Evolutionary conservation across 768 basidiomycete species (phyloP).

Genomic region (Candolleomyces aberdarensis): DNA sequence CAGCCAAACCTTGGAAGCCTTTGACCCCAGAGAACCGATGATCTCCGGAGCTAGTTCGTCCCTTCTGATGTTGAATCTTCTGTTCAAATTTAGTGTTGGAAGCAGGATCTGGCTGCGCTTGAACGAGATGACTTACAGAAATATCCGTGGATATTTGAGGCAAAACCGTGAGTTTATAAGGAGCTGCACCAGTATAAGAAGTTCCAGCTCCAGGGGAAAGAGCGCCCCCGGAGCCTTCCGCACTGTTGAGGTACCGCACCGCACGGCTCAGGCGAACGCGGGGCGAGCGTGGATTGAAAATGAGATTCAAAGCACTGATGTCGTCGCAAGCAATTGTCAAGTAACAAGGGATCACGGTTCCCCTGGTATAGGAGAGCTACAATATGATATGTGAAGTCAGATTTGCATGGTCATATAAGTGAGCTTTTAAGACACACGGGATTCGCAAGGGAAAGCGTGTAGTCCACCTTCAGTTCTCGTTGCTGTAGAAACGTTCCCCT

Average conservation of each 20-base stretch:
- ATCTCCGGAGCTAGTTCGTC: too few relatives aligned
- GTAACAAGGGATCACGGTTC: slow-evolving; percentile 27
- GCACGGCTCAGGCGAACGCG: slow-evolving; percentile 17
- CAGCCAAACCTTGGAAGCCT: neutral
- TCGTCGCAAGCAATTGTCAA: slow-evolving; percentile 21
- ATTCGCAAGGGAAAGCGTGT: slow-evolving; percentile 23
- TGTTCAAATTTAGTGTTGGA: too few relatives aligned
- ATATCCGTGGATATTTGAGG: neutral
- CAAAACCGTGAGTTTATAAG: neutral
- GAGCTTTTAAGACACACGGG: slow-evolving; percentile 16
- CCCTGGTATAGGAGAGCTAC: slow-evolving; percentile 29
- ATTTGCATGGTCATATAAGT: neutral
- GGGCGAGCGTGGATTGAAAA: slow-evolving; percentile 17
- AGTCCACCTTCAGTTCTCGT: neutral
- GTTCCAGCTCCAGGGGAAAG: neutral
- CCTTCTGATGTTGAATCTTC: too few relatives aligned
- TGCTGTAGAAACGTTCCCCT: neutral
- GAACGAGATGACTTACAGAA: too few relatives aligned
- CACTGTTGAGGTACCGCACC: slow-evolving; percentile 10
- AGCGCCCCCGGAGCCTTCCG: neutral
- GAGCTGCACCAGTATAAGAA: neutral
- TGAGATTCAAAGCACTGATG: slow-evolving; percentile 20
- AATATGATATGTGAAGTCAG: too few relatives aligned
- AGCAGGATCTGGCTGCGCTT: too few relatives aligned
- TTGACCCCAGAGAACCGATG: too few relatives aligned